Evolutionary conservation across 371 early-diverging fungal species (phyloP), one percentile per base, ranked within the genome.

Genomic region (Mortierella sp.): DNA sequence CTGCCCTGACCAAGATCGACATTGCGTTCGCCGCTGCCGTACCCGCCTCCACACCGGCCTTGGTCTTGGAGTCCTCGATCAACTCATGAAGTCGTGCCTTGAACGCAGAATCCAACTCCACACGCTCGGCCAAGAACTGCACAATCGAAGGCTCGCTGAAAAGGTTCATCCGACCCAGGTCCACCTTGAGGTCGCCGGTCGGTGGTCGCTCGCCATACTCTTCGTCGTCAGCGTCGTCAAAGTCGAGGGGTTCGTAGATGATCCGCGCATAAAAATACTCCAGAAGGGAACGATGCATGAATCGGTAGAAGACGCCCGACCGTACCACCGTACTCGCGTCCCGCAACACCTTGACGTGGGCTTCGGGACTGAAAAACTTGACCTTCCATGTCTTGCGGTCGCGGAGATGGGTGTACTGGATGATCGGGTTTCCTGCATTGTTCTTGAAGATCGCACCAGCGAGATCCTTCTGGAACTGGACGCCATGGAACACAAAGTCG

Each of bases 211-310:
- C 47, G 22, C 22, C 47, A 5, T 40, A 22, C 29, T 31, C 26
- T n/a, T n/a, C n/a, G n/a, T n/a, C n/a, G n/a, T 14, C 47, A 47
- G 14, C 47, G 22, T 3, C 47, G 6, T 22, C 47, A 47, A 19
- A 47, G 19, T 47, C 47, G 19, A 47, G 47, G 22, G 47, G 47
- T 5, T 47, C 47, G 22, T 47, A 47, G 47, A 47, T 47, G 3
- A 6, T 19, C 22, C 47, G 14, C 19, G 47, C 14, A 47, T 47
- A 47, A 16, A 47, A 47, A 39, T 73, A 63, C 34, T 73, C 73
- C 7, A 61, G 45, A 2, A 73, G 22, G 0, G 73, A 67, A 22
- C 39, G 43, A 34, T 73, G 73, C 39, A 73, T 67, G 19, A 73
- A 73, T 1, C 73, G 66, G 48, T 58, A 44, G 7, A 55, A 61